Evolutionary conservation across 495 filamentous ascomycete species (phyloP).

Genomic region (Tetracladium marchalianum): DNA sequence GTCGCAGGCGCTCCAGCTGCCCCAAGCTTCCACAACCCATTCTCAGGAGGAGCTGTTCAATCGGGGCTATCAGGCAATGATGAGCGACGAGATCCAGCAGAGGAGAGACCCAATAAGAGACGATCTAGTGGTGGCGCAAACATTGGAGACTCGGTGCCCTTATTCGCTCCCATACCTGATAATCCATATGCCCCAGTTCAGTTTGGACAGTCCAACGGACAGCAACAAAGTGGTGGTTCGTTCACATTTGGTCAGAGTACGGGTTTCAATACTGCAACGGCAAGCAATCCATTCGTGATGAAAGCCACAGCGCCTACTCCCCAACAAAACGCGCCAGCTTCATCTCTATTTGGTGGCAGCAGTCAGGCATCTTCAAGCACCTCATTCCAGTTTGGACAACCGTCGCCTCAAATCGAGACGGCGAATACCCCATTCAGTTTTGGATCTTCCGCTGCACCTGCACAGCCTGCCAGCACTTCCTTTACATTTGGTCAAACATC

Average conservation of each 20-base stretch:
- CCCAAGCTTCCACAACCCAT: neutral
- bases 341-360: neutral
- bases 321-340: neutral
- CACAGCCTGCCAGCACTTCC: slow-evolving; percentile 1
- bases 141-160: no score
- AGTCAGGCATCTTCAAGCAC: neutral
- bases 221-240: no score
- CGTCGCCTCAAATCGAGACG: neutral
- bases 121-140: no score
- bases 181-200: no score
- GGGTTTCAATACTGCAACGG: slow-evolving; percentile 1
- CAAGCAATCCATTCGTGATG: slow-evolving; percentile 9
- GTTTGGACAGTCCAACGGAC: no score
- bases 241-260: no score
- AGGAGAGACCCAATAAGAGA: no score
- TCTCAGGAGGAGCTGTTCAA: neutral
- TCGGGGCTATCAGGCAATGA: no score
- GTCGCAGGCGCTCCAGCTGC: neutral
- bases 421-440: neutral
- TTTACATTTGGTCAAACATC: slow-evolving; percentile 1
- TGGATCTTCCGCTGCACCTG: neutral
- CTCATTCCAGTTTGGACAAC: neutral
- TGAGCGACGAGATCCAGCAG: no score
- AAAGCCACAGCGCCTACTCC: slow-evolving; percentile 1
- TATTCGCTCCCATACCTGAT: no score